Evolutionary conservation across 345 rosid species (phyloP).

Genomic region (Iberis pinnata): DNA sequence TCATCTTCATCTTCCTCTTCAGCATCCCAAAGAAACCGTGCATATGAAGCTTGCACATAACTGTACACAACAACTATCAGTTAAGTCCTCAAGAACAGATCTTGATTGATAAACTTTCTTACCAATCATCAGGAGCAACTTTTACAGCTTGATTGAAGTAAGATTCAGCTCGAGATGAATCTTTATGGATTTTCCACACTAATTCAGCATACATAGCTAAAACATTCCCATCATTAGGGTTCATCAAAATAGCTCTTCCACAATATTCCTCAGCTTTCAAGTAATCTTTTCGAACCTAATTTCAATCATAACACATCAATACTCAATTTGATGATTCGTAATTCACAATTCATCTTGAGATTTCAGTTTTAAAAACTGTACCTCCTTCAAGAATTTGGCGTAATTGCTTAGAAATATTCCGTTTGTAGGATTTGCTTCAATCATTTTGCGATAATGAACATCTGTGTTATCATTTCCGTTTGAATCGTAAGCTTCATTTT

Average conservation of each 20-base stretch:
- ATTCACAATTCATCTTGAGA: not conserved
- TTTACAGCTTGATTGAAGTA: constrained; percentile 77
- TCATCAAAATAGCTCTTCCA: constrained; percentile 61
- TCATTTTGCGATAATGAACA: constrained; percentile 62
- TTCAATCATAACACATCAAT: not conserved
- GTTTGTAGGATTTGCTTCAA: constrained; percentile 79
- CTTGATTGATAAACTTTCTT: constrained; percentile 15
- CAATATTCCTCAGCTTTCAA: constrained; percentile 77
- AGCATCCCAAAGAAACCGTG: constrained; percentile 81
- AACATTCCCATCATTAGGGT: constrained; percentile 60
- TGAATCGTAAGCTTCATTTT: constrained; percentile 31
- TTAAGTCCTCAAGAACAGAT: not conserved
- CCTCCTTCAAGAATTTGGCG: constrained; percentile 88
- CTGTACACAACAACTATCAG: constrained; percentile 34
- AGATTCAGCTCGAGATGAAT: constrained; percentile 59
- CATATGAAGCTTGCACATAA: constrained; percentile 81
- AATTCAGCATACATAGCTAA: constrained; percentile 78
- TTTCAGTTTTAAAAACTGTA: too few relatives aligned
- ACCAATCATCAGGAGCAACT: constrained; percentile 83
- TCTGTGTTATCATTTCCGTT: constrained; percentile 35
- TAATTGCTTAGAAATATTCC: constrained; percentile 71
- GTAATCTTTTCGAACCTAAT: constrained; percentile 59
- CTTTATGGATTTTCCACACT: constrained; percentile 65
- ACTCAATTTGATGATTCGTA: not conserved
- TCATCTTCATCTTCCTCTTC: constrained; percentile 61